These are phyloP conservation scores for Funneliformis caledonium DNA, from an alignment of 371 early-diverging fungal species.

Conservation along the genomic window DNA sequence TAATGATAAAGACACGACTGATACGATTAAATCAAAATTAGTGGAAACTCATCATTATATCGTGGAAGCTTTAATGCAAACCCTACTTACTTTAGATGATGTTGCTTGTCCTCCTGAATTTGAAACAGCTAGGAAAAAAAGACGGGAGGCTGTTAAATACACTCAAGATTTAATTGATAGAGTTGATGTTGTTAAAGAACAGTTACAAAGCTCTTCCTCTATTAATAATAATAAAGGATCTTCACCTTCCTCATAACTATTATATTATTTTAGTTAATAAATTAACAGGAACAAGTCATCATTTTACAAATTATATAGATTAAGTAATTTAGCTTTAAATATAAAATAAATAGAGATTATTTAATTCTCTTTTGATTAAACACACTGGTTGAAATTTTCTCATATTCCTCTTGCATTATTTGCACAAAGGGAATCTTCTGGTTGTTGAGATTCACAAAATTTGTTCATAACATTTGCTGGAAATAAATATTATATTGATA, in stretches of 20 bases:
- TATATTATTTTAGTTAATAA: too few relatives aligned
- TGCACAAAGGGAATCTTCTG: too few relatives aligned
- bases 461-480: too few relatives aligned
- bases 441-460: too few relatives aligned
- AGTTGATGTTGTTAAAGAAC: slow-evolving; percentile 53
- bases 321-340: too few relatives aligned
- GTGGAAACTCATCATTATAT: slow-evolving; percentile 55
- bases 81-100: slow-evolving; percentile 58
- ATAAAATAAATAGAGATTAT: too few relatives aligned
- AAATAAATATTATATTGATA: too few relatives aligned
- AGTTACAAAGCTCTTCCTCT: background rate
- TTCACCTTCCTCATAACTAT: background rate
- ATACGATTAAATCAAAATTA: slow-evolving; percentile 47
- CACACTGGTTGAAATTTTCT: too few relatives aligned
- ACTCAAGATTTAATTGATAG: slow-evolving; percentile 56
- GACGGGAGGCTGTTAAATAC: slow-evolving; percentile 61
- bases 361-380: too few relatives aligned
- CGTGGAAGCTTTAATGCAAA: slow-evolving; percentile 63
- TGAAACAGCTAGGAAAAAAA: slow-evolving; percentile 61
- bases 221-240: background rate
- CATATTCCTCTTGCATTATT: too few relatives aligned
- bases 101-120: slow-evolving; percentile 61
- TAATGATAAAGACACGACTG: background rate
- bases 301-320: too few relatives aligned
- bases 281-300: too few relatives aligned